Conservation (phyloP, 176 grass and related monocot genomes). For the Eleusine coracana region DNA sequence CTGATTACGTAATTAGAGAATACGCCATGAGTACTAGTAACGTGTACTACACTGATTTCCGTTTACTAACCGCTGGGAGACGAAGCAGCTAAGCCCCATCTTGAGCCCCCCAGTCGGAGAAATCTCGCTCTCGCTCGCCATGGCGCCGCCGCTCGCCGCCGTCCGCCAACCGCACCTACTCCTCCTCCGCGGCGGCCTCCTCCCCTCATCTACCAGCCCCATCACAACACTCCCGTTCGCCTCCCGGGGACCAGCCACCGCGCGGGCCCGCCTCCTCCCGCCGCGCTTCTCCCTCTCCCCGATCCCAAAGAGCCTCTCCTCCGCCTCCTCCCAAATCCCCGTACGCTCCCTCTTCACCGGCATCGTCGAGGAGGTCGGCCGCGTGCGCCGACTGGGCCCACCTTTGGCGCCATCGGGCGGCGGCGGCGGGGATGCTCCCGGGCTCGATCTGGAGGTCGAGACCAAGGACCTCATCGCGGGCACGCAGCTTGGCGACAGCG, state of each 20-base stretch:
- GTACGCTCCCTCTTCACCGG: conserved; percentile 79
- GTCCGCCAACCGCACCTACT: conserved; percentile 8
- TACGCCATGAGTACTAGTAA: not conserved
- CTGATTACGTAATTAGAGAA: no score
- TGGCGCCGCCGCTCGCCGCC: conserved; percentile 37
- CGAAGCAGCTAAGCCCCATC: not conserved
- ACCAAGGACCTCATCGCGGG: conserved; percentile 63
- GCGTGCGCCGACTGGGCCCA: conserved; percentile 55
- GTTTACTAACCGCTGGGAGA: not conserved
- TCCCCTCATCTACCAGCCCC: not conserved
- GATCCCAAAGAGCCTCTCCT: conserved; percentile 48
- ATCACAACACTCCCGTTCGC: conserved; percentile 29
- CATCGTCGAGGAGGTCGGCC: conserved; percentile 89
- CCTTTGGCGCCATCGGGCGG: not conserved
- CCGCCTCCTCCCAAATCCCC: conserved; percentile 25
- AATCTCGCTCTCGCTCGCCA: conserved; percentile 29
- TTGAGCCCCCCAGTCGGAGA: not conserved
- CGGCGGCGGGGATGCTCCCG: conserved; percentile 37
- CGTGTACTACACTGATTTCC: not conserved
- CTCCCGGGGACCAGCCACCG: conserved; percentile 20
- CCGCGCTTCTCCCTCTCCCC: conserved; percentile 46
- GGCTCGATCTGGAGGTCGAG: conserved; percentile 63
- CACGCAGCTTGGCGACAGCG: conserved; percentile 78
- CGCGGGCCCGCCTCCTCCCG: conserved; percentile 31
- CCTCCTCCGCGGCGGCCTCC: not conserved